phyloP scores from a whole-genome alignment of 148 eudicot species.

The Nyssa sinensis region DNA sequence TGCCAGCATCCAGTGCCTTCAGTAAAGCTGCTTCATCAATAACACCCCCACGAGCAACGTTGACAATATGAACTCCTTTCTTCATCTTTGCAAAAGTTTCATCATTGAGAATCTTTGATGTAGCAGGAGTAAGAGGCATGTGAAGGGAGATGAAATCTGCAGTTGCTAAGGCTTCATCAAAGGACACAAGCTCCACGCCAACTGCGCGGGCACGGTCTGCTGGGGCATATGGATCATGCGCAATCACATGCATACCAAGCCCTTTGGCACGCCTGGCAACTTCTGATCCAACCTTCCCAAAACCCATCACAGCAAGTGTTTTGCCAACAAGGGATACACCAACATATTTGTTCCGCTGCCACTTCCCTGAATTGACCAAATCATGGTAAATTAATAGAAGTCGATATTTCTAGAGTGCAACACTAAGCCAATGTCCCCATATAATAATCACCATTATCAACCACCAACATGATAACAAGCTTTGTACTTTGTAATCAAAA shows the following conservation, averaged over 20 bases:
- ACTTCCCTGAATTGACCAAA: constrained; percentile 57
- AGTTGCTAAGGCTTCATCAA: constrained; percentile 73
- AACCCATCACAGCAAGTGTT: constrained; percentile 91
- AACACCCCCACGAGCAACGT: constrained; percentile 99
- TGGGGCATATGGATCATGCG: constrained; percentile 98
- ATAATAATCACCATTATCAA: background rate
- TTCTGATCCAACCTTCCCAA: constrained; percentile 96
- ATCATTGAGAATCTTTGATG: constrained; percentile 79
- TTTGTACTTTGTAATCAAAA: background rate
- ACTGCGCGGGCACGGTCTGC: constrained; percentile 95
- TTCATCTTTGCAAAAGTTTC: constrained; percentile 97
- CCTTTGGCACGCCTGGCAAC: constrained; percentile 99
- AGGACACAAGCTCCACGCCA: constrained; percentile 91
- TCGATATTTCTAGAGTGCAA: background rate
- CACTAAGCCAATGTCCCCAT: background rate
- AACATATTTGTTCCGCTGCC: constrained; percentile 90
- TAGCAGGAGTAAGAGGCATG: constrained; percentile 94
- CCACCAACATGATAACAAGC: background rate
- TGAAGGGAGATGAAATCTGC: constrained; percentile 98
- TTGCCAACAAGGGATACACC: constrained; percentile 97
- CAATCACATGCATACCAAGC: constrained; percentile 96
- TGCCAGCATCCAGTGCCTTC: constrained; percentile 87
- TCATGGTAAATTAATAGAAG: background rate
- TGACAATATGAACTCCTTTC: constrained; percentile 84
- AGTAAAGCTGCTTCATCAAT: constrained; percentile 97